Evolutionary conservation across 2,329 filamentous ascomycete species (phyloP).

Genomic region (Paramyrothecium sp.): DNA sequence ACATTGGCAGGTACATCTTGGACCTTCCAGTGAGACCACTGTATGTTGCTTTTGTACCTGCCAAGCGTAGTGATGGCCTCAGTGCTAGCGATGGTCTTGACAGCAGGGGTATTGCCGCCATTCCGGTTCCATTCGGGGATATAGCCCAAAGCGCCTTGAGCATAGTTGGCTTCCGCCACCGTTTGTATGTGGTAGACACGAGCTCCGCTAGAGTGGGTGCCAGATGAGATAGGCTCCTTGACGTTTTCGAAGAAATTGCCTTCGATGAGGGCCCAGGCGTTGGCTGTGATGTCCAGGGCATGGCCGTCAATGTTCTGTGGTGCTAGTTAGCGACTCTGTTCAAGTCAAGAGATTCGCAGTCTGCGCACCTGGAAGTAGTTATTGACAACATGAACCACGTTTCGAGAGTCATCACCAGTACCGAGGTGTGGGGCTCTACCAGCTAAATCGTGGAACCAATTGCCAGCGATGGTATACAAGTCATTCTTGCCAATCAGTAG

Average conservation of each 20-base stretch:
- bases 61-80: constrained; percentile 12
- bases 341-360: constrained; percentile 55
- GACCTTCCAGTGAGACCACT: too few relatives aligned
- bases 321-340: constrained; percentile 65
- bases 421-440: not conserved
- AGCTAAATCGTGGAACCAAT: not conserved
- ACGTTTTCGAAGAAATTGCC: constrained; percentile 60
- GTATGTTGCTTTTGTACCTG: too few relatives aligned
- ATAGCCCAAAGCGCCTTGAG: constrained; percentile 23
- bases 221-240: constrained; percentile 33
- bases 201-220: constrained; percentile 38
- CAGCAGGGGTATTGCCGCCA: constrained; percentile 49
- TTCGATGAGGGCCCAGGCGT: constrained; percentile 49
- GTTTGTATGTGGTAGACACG: constrained; percentile 48
- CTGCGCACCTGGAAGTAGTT: constrained; percentile 60
- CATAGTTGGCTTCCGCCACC: constrained; percentile 31
- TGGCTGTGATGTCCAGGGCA: constrained; percentile 52
- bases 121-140: constrained; percentile 39
- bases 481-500: constrained; percentile 57
- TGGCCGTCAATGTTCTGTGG: constrained; percentile 54
- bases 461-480: constrained; percentile 15
- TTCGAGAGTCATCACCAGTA: not conserved
- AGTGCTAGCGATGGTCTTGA: constrained; percentile 51
- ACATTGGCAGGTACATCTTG: constrained; percentile 30
- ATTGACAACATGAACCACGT: constrained; percentile 51